Evolutionary conservation across 768 basidiomycete genomes (phyloP).

Genomic region (Macrolepiota fuliginosa): DNA sequence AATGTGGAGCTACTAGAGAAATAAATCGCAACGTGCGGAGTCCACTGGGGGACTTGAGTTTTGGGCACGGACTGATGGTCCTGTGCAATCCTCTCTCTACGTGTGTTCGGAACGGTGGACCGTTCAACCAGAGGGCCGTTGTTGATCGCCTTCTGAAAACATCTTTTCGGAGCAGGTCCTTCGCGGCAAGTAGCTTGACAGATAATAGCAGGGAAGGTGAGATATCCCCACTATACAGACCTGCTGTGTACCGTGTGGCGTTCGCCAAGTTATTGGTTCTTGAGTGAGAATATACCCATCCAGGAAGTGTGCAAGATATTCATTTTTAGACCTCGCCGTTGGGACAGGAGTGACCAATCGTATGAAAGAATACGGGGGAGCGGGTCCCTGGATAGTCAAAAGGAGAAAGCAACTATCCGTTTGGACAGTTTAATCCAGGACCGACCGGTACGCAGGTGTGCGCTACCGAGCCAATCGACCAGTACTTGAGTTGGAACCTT

Average conservation of each 20-base stretch:
- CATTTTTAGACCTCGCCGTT: conserved; percentile 5
- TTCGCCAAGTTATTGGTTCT: conserved; percentile 6
- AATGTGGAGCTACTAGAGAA: too few relatives aligned
- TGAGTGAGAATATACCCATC: conserved; percentile 1
- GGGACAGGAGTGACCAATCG: not conserved
- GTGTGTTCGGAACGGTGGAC: not conserved
- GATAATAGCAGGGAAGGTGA: not conserved
- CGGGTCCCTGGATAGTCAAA: not conserved
- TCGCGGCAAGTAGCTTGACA: not conserved
- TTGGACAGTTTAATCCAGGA: not conserved
- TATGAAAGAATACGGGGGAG: not conserved
- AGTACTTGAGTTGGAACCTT: not conserved
- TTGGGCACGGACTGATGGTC: too few relatives aligned
- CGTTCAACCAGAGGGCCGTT: too few relatives aligned
- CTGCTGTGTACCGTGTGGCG: not conserved
- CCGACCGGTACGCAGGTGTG: not conserved
- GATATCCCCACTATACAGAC: not conserved
- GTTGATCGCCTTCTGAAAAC: not conserved
- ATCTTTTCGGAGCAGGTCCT: not conserved
- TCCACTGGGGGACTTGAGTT: too few relatives aligned
- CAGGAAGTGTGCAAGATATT: not conserved
- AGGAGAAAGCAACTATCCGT: not conserved
- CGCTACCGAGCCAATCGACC: not conserved
- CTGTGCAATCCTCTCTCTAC: not conserved
- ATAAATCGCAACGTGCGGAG: too few relatives aligned